Evolutionary conservation across 2,329 filamentous ascomycete genomes (phyloP).

Genomic region (Apiospora rasikravindrae): DNA sequence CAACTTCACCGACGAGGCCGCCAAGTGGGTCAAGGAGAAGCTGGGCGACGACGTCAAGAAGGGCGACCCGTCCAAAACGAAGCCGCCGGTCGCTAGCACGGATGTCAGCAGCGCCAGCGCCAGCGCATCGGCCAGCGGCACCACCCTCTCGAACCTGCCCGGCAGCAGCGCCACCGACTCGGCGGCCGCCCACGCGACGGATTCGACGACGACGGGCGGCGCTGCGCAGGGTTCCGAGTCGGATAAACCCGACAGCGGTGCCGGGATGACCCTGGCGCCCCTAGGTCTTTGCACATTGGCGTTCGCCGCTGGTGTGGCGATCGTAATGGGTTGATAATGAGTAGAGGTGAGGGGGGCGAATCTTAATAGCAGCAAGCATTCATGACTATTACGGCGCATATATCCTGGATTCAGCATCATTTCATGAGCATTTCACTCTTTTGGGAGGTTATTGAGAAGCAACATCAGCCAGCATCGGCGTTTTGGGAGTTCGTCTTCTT

Average conservation of each 20-base stretch:
- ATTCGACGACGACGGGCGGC: neutral
- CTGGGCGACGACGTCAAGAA: neutral
- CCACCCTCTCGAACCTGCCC: neutral
- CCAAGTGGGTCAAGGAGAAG: slow-evolving; percentile 24
- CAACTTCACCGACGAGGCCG: slow-evolving; percentile 33
- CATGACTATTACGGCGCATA: neutral
- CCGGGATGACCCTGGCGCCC: neutral
- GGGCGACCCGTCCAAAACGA: slow-evolving; percentile 1
- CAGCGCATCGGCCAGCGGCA: neutral
- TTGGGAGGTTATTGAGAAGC: neutral
- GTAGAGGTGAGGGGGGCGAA: neutral
- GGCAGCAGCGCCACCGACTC: neutral
- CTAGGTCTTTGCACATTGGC: neutral
- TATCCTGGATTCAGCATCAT: neutral
- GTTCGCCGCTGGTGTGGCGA: neutral
- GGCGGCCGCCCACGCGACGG: too few species aligned
- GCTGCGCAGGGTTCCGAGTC: neutral
- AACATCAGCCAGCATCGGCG: slow-evolving; percentile 12
- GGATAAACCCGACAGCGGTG: neutral
- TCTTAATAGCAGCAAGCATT: neutral
- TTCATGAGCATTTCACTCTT: slow-evolving; percentile 12
- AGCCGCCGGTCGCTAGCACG: neutral
- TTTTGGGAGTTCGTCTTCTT: neutral
- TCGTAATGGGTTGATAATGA: neutral
- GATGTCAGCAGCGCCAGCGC: neutral